These are phyloP conservation scores for Diutina mesorugosa DNA, from an alignment of 1,139 yeast genomes.

Conservation along the genomic window DNA sequence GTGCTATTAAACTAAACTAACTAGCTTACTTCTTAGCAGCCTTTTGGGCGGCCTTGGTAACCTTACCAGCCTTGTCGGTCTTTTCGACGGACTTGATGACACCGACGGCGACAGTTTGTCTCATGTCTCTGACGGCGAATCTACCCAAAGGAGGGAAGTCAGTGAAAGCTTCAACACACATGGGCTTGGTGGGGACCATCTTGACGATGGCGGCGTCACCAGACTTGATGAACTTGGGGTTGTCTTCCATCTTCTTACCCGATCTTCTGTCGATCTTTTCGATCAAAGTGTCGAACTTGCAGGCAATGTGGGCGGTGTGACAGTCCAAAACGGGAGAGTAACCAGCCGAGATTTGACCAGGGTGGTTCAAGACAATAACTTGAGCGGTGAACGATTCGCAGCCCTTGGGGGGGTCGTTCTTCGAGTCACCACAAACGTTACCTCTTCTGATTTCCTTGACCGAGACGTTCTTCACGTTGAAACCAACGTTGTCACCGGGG, in stretches of 20 bases:
- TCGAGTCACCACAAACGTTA: constrained; percentile 92
- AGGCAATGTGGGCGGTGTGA: constrained; percentile 93
- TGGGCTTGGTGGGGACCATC: constrained; percentile 90
- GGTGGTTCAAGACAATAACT: constrained; percentile 85
- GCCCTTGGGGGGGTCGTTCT: constrained; percentile 87
- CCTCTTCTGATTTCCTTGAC: constrained; percentile 92
- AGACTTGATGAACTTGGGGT: constrained; percentile 80
- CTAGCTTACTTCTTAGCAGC: constrained; percentile 85
- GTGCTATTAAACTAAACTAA: constrained; percentile 1
- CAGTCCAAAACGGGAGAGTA: constrained; percentile 91
- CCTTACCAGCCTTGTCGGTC: constrained; percentile 94
- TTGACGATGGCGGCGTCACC: constrained; percentile 92
- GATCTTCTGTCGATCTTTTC: constrained; percentile 93
- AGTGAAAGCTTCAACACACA: constrained; percentile 95
- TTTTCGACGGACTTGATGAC: constrained; percentile 97
- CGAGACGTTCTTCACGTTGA: constrained; percentile 91
- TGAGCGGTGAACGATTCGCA: constrained; percentile 79
- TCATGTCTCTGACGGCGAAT: constrained; percentile 99
- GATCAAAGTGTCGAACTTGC: constrained; percentile 73
- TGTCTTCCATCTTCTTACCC: constrained; percentile 76
- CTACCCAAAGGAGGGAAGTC: constrained; percentile 98
- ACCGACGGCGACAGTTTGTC: constrained; percentile 99
- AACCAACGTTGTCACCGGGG: constrained; percentile 93
- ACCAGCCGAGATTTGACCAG: constrained; percentile 89
- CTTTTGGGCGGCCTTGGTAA: constrained; percentile 99